phyloP scores from a whole-genome alignment of 108 stramenopile genomes.

The Cyclotella baltica region DNA sequence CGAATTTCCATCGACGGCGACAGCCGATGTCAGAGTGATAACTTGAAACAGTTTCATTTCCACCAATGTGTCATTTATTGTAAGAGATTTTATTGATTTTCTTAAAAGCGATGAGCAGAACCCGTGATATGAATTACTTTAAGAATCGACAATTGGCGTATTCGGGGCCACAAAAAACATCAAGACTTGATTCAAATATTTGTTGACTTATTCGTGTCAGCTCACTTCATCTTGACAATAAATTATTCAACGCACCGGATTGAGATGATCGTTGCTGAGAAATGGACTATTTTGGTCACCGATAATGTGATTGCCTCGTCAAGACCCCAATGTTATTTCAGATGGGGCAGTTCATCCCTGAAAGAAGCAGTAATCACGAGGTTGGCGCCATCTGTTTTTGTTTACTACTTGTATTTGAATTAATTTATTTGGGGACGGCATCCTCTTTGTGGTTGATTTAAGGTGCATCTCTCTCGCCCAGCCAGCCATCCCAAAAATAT shows the following conservation, averaged over 20 bases:
- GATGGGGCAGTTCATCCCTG: not conserved
- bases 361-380: too few species aligned
- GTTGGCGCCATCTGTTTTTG: too few species aligned
- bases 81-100: not conserved
- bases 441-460: too few species aligned
- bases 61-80: slow-evolving; percentile 11
- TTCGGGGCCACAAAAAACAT: too few species aligned
- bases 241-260: slow-evolving; percentile 1
- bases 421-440: too few species aligned
- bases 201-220: not conserved
- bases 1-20: not conserved
- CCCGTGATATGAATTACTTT: not conserved
- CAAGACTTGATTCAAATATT: not conserved
- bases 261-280: not conserved
- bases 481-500: too few species aligned
- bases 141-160: not conserved
- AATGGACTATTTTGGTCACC: not conserved
- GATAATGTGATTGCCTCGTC: slow-evolving; percentile 1
- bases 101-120: not conserved
- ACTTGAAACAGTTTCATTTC: slow-evolving; percentile 1
- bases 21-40: not conserved
- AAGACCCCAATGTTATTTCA: not conserved
- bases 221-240: not conserved
- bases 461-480: too few species aligned
- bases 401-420: too few species aligned